Evolutionary conservation across 208 protist species (phyloP), one percentile per base, ranked within the genome.

Genomic region (Jaenimonas drosophilae): DNA sequence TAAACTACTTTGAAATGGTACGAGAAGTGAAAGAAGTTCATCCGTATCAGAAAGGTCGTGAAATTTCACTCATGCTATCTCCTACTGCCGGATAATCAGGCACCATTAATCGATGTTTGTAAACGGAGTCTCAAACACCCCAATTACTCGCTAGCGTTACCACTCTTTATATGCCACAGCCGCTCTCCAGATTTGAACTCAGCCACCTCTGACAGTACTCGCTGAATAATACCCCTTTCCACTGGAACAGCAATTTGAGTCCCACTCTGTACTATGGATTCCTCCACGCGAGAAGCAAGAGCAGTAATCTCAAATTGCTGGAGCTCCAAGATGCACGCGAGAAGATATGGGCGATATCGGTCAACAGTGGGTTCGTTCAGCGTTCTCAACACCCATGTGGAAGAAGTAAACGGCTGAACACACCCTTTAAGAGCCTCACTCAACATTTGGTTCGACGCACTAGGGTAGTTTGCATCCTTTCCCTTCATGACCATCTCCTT

Each of bases 141-240:
- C n/a, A n/a, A 34, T 34, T 9, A 34, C 30, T 34, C 7, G 30
- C 16, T 36, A 6, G 51, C 60, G 29, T 78, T 76, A 3, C 83
- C 83, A 20, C 51, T 76, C 55, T 91, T 90, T 4, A 94, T 26
- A 41, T 82, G 70, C 76, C 78, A 94, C 11, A 90, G 49, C 6
- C 78, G 68, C 20, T 79, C 77, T 7, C 73, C 72, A 0, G 46
- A 29, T 37, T 76, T 63, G 46, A 66, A 94, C 31, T 80, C 75
- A 2, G 73, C 69, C 14, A 94, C 74, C 42, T 94, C 86, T 3
- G 63, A 36, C 21, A 88, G 28, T 14, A 94, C 77, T 33, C 73
- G 71, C 24, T 75, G 54, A 45, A 84, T 47, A 4, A 77, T 60
- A 20, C 45, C 19, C 11, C 4, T 2, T 14, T 62, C n/a, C n/a